Evolutionary conservation across 2,329 filamentous ascomycete species (phyloP).

Genomic region (Botrytis pseudocinerea): DNA sequence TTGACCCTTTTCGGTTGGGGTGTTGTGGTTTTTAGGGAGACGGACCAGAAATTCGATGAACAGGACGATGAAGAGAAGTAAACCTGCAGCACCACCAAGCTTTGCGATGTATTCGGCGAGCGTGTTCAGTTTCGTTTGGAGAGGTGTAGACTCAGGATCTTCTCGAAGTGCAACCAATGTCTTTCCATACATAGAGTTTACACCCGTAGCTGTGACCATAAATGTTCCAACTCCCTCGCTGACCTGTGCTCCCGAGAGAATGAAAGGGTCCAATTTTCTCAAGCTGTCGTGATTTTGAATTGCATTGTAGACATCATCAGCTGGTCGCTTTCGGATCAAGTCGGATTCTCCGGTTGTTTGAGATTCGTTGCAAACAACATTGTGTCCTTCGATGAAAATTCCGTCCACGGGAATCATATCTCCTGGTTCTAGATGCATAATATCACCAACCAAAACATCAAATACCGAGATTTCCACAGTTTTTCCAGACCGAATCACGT

Average conservation of each 20-base stretch:
- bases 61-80: constrained; percentile 75
- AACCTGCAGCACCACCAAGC: constrained; percentile 67
- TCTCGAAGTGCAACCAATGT: constrained; percentile 77
- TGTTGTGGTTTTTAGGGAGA: constrained; percentile 51
- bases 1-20: constrained; percentile 59
- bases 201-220: constrained; percentile 71
- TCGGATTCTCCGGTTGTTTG: constrained; percentile 77
- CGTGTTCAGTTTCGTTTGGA: constrained; percentile 75
- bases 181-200: constrained; percentile 74
- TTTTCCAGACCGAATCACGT: constrained; percentile 73
- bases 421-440: constrained; percentile 72
- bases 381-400: constrained; percentile 66
- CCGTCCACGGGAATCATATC: constrained; percentile 72
- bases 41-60: constrained; percentile 74
- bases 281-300: constrained; percentile 61
- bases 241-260: constrained; percentile 76
- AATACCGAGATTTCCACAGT: constrained; percentile 68
- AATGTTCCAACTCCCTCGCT: constrained; percentile 75
- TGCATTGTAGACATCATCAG: constrained; percentile 62
- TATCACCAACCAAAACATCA: constrained; percentile 71
- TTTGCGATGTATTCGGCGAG: constrained; percentile 81
- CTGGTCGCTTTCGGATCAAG: constrained; percentile 65
- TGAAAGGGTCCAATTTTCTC: constrained; percentile 74
- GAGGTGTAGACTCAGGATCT: constrained; percentile 73
- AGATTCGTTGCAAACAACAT: constrained; percentile 71